These are phyloP conservation scores for Entomortierella beljakovae DNA, from an alignment of 192 early-diverging fungal species.

Conservation along the genomic window DNA sequence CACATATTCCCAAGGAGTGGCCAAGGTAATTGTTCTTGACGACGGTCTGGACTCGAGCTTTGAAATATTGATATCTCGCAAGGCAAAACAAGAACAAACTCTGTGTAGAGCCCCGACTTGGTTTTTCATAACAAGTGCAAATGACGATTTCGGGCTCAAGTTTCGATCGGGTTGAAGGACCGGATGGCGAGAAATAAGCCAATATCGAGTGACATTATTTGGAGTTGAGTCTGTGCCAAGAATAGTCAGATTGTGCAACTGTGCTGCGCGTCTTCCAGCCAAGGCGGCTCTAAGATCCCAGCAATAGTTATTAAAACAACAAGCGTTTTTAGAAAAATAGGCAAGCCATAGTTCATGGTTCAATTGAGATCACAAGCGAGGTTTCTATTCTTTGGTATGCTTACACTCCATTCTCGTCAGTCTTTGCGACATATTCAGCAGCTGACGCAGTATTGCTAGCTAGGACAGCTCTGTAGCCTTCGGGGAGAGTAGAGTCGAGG, in stretches of 20 bases:
- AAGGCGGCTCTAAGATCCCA: conserved; percentile 24
- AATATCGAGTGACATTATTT: conserved; percentile 47
- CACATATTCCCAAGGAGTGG: conserved; percentile 43
- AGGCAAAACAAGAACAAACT: conserved; percentile 37
- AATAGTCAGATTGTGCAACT: conserved; percentile 31
- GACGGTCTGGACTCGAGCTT: conserved; percentile 46
- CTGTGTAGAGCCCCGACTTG: conserved; percentile 44
- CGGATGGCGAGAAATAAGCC: conserved; percentile 41
- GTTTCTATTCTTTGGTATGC: neutral
- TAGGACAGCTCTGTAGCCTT: conserved; percentile 43
- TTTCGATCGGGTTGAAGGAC: conserved; percentile 38
- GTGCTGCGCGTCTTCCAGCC: conserved; percentile 38
- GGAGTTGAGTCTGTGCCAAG: conserved; percentile 42
- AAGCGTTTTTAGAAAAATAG: neutral
- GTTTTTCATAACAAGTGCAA: conserved; percentile 47
- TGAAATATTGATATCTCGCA: conserved; percentile 48
- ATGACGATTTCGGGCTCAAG: conserved; percentile 45
- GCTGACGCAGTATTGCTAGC: conserved; percentile 47
- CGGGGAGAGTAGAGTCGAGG: conserved; percentile 32
- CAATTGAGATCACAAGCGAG: too few species aligned
- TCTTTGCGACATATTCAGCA: conserved; percentile 39
- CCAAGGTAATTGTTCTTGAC: conserved; percentile 28
- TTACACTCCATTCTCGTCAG: conserved; percentile 32
- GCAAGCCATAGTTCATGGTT: neutral
- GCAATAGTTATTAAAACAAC: neutral